Evolutionary conservation across 106 monocot species (phyloP).

Genomic region (Acorus calamus): DNA sequence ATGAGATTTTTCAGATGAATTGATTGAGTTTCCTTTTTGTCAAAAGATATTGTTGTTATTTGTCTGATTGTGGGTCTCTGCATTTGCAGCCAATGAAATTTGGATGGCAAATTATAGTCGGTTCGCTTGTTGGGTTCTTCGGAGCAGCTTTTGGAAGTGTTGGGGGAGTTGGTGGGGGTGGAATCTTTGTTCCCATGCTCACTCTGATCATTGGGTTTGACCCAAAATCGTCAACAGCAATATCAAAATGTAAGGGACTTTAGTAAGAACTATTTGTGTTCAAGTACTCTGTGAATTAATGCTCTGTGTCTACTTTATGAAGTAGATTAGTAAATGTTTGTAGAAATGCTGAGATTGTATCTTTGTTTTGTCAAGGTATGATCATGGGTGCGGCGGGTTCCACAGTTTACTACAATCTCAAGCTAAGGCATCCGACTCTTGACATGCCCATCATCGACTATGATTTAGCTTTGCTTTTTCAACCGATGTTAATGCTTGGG

Average conservation of each 20-base stretch:
- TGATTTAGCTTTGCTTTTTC: slow-evolving; percentile 41
- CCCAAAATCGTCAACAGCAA: slow-evolving; percentile 34
- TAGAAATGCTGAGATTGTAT: background rate
- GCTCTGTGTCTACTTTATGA: too few relatives aligned
- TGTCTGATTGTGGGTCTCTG: background rate
- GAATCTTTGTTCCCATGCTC: slow-evolving; percentile 53
- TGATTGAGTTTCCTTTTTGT: background rate
- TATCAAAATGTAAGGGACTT: slow-evolving; percentile 31
- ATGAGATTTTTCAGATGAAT: background rate
- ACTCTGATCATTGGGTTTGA: slow-evolving; percentile 53
- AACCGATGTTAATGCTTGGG: slow-evolving; percentile 59
- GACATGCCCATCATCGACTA: slow-evolving; percentile 65
- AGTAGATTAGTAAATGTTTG: too few relatives aligned
- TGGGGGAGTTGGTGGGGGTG: slow-evolving; percentile 49
- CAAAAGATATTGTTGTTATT: background rate
- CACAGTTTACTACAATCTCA: slow-evolving; percentile 56
- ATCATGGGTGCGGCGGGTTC: slow-evolving; percentile 63
- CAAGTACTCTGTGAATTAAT: too few relatives aligned
- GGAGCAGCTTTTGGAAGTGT: slow-evolving; percentile 60
- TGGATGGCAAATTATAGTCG: slow-evolving; percentile 35
- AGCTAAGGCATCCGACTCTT: slow-evolving; percentile 47
- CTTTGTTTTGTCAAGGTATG: slow-evolving; percentile 25
- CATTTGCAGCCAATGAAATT: slow-evolving; percentile 25
- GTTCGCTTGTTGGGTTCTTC: slow-evolving; percentile 36
- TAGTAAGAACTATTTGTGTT: background rate